Conservation (phyloP, 768 basidiomycete species). For the Guyanaporus albipodus region DNA sequence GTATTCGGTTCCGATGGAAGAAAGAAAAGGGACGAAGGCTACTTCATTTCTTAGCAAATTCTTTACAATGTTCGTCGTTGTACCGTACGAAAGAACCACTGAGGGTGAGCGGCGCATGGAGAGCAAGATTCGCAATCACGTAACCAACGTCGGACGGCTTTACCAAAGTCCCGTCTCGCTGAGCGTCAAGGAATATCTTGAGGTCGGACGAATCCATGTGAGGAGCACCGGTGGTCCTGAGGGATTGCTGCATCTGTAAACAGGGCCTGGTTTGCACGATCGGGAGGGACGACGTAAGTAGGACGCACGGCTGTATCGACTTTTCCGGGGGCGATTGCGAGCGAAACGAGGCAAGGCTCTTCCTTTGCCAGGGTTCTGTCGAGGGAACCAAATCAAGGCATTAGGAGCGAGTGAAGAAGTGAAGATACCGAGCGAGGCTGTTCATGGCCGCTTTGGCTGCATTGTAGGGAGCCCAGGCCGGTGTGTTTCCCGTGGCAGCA, state of each 20-base stretch:
- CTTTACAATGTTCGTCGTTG: conserved; percentile 66
- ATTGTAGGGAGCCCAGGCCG: conserved; percentile 80
- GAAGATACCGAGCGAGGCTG: conserved; percentile 62
- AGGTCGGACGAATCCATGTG: conserved; percentile 56
- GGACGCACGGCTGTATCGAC: conserved; percentile 73
- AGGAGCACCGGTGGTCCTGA: conserved; percentile 49
- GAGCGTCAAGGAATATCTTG: conserved; percentile 51
- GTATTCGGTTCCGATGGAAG: conserved; percentile 13
- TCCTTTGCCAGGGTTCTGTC: conserved; percentile 79
- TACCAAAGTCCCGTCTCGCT: conserved; percentile 66
- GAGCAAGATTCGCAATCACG: conserved; percentile 71
- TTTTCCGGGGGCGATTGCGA: conserved; percentile 84
- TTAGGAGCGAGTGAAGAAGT: conserved; percentile 9
- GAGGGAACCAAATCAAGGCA: conserved; percentile 2
- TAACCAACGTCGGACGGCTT: conserved; percentile 70
- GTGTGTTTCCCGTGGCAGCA: conserved; percentile 60
- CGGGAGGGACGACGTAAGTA: neutral
- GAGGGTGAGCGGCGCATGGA: conserved; percentile 57
- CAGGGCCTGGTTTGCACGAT: neutral
- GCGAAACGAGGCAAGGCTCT: conserved; percentile 67
- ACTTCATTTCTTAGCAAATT: conserved; percentile 40
- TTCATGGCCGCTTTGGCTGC: conserved; percentile 90
- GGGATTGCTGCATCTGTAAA: conserved; percentile 62
- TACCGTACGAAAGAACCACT: conserved; percentile 81
- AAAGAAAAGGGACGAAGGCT: neutral